Evolutionary conservation across 1,284 basidiomycete genomes (phyloP), one percentile per base, ranked within the genome.

Genomic region (Trametes pubescens): DNA sequence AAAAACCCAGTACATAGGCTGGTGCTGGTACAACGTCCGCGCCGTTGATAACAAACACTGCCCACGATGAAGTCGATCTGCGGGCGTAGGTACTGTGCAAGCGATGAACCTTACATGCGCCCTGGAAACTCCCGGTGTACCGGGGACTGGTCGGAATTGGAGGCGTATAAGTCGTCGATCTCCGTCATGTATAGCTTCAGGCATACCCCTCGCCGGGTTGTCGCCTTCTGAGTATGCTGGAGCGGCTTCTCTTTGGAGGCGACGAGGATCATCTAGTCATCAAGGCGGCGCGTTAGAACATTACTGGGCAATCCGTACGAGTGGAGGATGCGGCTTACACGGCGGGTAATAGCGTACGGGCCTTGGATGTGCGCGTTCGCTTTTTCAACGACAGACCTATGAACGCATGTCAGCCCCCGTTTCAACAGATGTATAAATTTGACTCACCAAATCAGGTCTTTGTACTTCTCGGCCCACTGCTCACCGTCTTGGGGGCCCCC

Each of bases 181-280:
- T 78, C 77, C 0, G 51, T 29, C 6, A 67, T 67, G 59, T 79
- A 79, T 6, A 72, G 63, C 1, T 60, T 51, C n/a, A 79, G 57
- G 13, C 74, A 68, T 1, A 72, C 69, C n/a, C 72, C 70, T 1
- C 76, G 70, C 6, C 75, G 69, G 2, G 67, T 57, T 1, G 75
- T 75, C 35, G 66, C 70, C 65, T 80, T 80, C 0, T 72, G 69
- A 0, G 79, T 79, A 56, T 75, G 77, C 18, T 69, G 66, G 52
- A 77, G 73, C 24, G 72, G 73, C 51, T 76, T 77, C 4, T 37
- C 21, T 0, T 72, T 71, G 3, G 67, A 70, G 4, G 72, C 61
- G 6, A 77, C 69, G 18, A 77, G n/a, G 40, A 77, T 74, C 76
- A 76, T 76, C 75, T 76, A 29, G 6, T 8, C 16, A n/a, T 4